These are phyloP conservation scores for Leccinum variicolor DNA, from an alignment of 768 basidiomycete genomes.

Conservation along the genomic window DNA sequence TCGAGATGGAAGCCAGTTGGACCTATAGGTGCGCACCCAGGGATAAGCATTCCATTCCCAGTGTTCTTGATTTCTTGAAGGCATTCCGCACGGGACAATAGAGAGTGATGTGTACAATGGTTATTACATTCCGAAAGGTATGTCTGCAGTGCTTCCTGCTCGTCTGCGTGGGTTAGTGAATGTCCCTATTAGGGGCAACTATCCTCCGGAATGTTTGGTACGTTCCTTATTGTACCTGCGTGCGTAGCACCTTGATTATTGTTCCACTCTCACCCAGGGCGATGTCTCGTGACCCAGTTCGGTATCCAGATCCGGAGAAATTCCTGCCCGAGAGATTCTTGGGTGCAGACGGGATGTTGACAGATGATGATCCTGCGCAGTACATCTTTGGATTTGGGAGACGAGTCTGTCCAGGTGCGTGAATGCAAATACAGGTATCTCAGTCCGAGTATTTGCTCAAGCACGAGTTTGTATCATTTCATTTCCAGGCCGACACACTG, in stretches of 20 bases:
- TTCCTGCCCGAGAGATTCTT: neutral
- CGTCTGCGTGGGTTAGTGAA: neutral
- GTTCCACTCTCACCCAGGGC: neutral
- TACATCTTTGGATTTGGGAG: neutral
- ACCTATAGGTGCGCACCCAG: neutral
- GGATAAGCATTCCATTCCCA: neutral
- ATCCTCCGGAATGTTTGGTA: neutral
- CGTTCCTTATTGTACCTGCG: neutral
- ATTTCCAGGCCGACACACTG: neutral
- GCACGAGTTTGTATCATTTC: neutral
- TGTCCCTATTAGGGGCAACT: neutral
- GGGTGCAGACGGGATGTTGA: neutral
- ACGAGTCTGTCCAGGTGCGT: neutral
- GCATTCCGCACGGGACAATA: conserved; percentile 26
- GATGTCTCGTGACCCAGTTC: neutral
- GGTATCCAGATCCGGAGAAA: neutral
- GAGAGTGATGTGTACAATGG: conserved; percentile 39
- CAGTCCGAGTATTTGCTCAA: neutral
- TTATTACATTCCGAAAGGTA: conserved; percentile 50
- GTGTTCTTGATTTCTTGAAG: neutral
- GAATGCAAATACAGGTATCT: neutral
- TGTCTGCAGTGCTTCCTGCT: neutral
- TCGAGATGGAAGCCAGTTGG: neutral
- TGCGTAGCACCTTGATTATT: neutral
- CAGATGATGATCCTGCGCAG: neutral